These are phyloP conservation scores for Fusarium heterosporum DNA, from an alignment of 2,329 filamentous ascomycete genomes.

Conservation along the genomic window DNA sequence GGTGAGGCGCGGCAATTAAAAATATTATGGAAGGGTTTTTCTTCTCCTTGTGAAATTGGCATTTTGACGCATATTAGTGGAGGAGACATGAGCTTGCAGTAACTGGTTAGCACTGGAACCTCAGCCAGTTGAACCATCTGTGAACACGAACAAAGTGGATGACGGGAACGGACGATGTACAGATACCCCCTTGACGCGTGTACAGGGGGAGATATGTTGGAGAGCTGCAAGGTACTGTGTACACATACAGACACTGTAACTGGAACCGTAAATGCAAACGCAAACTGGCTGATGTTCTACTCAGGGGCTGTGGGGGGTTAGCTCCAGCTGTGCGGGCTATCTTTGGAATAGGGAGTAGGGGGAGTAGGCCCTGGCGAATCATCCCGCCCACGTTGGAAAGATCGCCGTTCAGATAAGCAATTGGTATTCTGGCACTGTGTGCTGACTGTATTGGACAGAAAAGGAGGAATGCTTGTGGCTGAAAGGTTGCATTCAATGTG, in stretches of 20 bases:
- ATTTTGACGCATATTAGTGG: constrained; percentile 37
- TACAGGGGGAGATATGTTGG: constrained; percentile 35
- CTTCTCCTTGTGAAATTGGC: constrained; percentile 46
- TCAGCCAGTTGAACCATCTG: constrained; percentile 24
- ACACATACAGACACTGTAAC: constrained; percentile 22
- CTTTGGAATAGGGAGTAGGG: constrained; percentile 1
- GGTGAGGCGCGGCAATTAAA: constrained; percentile 51
- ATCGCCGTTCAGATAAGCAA: constrained; percentile 44
- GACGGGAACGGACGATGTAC: constrained; percentile 14
- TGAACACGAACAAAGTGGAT: constrained; percentile 35
- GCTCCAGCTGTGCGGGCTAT: background rate
- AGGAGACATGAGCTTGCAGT: constrained; percentile 12
- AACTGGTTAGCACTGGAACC: constrained; percentile 15
- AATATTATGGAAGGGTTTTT: constrained; percentile 44
- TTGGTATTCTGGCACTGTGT: constrained; percentile 26
- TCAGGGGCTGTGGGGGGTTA: constrained; percentile 36
- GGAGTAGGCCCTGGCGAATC: constrained; percentile 48
- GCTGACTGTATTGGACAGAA: constrained; percentile 28
- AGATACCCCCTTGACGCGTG: constrained; percentile 44
- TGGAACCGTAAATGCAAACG: constrained; percentile 1
- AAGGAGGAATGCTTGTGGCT: constrained; percentile 33
- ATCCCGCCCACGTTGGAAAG: constrained; percentile 51
- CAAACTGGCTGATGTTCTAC: constrained; percentile 37
- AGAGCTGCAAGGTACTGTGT: constrained; percentile 33
- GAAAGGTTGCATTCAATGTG: background rate